Conservation (phyloP, 1,284 basidiomycete species). For the Exsudoporus floridanus region DNA sequence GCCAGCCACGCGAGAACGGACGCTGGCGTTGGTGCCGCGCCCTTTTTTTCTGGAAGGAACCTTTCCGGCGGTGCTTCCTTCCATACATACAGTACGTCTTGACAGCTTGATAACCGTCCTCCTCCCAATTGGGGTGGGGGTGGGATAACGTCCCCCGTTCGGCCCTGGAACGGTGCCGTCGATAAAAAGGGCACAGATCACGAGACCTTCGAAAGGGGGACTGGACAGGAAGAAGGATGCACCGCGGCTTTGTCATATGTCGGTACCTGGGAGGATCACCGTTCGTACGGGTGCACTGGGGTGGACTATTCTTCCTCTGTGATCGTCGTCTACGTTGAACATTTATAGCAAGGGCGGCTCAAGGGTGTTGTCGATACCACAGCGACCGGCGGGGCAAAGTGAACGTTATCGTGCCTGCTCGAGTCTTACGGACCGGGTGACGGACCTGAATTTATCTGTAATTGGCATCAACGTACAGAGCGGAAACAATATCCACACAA, state of each 20-base stretch:
- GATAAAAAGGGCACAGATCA: too few species aligned
- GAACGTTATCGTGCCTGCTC: neutral
- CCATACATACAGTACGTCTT: too few species aligned
- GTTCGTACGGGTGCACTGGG: too few species aligned
- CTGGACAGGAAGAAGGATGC: neutral
- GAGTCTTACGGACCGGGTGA: neutral
- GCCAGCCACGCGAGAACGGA: too few species aligned
- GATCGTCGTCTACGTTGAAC: neutral
- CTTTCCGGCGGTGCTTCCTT: too few species aligned
- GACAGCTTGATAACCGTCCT: too few species aligned
- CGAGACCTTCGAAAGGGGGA: conserved; percentile 4
- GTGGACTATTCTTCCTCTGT: neutral
- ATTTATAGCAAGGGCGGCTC: neutral
- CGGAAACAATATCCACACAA: conserved; percentile 9
- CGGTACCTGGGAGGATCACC: neutral
- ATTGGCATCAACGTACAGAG: conserved; percentile 21
- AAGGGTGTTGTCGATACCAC: neutral
- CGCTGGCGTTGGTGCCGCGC: too few species aligned
- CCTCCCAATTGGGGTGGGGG: too few species aligned
- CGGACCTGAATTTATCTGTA: conserved; percentile 32
- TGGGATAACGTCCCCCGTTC: too few species aligned
- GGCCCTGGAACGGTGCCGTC: too few species aligned
- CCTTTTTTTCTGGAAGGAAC: too few species aligned
- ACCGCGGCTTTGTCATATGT: neutral
- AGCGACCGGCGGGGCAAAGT: neutral